Evolutionary conservation across 306 rosid genomes (phyloP), one percentile per base, ranked within the genome.

Genomic region (Cyclanthera cordifolia): DNA sequence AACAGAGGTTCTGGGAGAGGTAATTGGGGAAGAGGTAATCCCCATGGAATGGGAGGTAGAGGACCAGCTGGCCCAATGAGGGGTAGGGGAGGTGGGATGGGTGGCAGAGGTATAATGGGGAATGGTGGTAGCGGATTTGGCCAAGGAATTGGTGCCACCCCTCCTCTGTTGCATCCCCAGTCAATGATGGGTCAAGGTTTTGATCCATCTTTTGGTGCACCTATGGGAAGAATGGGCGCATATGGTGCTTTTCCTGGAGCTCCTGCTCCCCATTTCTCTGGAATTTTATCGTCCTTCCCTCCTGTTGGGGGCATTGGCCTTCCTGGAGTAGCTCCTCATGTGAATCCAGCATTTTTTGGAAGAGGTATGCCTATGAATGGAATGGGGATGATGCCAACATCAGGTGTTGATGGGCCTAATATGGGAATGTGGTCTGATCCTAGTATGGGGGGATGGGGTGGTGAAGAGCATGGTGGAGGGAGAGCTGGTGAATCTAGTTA

Each of bases 391-490:
- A 94, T 94, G 87, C 95, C 95, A 0, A 17, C 87, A 17, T 63
- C 97, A 0, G 90, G 91, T 45, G 85, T 89, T 67, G 99, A 90
- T 60, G 99, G 95, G 45, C 95, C 91, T 72, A 88, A 94, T 75
- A 88, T 88, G 95, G 99, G 97, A 70, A 94, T 94, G 97, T 94
- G 97, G 99, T 60, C 90, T 0, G 97, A 94, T 78, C 97, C 99
- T 45, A 88, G 54, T 73, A 88, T 94, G 97, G 96, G 95, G 49
- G 95, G 86, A 75, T 94, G 99, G 99, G 91, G 83, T 19, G 87
- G 85, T 57, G 95, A 90, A 39, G 99, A 90, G 37, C 97, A 69
- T 50, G 99, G 91, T 70, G 88, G 91, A 48, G 96, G 96, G 41
- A 83, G 86, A 81, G 95, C 87, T 67, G 95, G 77, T 45, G 99